Percentiles rank a stretch among this genome's conserved stretches.
Conservation (phyloP, 257 asterid species). For the Echites panduratus region DNA sequence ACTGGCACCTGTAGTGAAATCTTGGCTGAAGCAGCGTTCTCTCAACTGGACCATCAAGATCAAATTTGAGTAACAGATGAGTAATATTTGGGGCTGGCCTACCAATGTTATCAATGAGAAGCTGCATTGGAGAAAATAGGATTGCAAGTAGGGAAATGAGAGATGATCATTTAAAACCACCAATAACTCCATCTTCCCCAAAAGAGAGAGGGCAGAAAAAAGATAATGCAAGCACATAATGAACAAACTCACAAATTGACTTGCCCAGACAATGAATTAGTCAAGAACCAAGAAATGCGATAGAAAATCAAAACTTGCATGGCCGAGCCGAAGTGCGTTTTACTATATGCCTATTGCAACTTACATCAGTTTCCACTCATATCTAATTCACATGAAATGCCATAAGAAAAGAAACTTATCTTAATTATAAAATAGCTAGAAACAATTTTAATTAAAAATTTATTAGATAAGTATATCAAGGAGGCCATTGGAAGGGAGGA, state of each 20-base stretch:
- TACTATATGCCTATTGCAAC: neutral
- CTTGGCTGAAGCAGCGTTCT: constrained; percentile 85
- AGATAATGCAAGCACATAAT: neutral
- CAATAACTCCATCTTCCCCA: neutral
- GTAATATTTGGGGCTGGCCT: constrained; percentile 86
- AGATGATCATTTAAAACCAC: neutral
- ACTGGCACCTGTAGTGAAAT: constrained; percentile 75
- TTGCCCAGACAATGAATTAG: neutral
- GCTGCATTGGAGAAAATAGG: constrained; percentile 43
- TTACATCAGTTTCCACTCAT: neutral
- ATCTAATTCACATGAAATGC: neutral
- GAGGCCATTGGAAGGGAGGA: neutral
- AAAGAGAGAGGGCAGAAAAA: neutral
- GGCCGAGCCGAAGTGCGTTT: neutral
- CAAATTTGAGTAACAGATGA: constrained; percentile 87
- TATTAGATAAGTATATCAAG: neutral
- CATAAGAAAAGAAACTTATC: neutral
- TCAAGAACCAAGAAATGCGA: neutral
- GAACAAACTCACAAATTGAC: neutral
- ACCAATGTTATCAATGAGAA: constrained; percentile 76
- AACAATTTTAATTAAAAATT: neutral
- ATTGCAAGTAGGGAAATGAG: neutral
- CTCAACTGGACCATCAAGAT: constrained; percentile 72
- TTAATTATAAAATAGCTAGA: neutral
- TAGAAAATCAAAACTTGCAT: neutral